Evolutionary conservation across 2,329 filamentous ascomycete species (phyloP).

Genomic region (Atkinsonella hypoxylon): DNA sequence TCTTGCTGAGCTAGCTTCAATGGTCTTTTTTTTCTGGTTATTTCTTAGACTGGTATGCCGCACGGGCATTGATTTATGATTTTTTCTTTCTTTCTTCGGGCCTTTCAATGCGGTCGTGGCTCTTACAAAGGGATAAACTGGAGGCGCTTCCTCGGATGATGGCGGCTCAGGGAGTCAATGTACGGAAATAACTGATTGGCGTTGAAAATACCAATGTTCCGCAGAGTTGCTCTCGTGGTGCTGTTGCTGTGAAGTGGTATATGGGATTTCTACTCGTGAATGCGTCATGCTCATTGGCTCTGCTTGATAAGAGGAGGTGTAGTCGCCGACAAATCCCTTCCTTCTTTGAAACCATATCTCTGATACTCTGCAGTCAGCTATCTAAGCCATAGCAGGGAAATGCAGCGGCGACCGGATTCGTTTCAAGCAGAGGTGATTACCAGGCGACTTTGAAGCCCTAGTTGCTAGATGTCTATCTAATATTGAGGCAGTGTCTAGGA

Average conservation of each 20-base stretch:
- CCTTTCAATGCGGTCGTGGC: background rate
- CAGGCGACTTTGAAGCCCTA: no score
- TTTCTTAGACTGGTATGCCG: background rate
- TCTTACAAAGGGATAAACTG: background rate
- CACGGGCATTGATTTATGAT: background rate
- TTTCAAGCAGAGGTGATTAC: no score
- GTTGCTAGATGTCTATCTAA: no score
- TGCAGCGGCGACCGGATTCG: no score
- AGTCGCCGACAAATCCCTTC: no score
- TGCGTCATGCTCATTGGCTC: no score
- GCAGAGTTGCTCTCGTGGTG: background rate
- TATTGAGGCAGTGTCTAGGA: no score
- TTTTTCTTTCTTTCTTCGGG: background rate
- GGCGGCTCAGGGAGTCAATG: background rate
- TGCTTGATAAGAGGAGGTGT: no score
- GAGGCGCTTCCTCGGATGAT: background rate
- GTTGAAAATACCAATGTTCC: background rate
- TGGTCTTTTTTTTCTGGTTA: background rate
- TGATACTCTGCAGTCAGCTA: no score
- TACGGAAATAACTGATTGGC: background rate
- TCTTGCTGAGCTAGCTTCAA: slow-evolving; percentile 55
- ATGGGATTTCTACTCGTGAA: no score
- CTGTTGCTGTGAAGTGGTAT: background rate
- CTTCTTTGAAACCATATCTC: no score
- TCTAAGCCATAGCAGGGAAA: no score